These are phyloP conservation scores for Cryptosporidium felis DNA, from an alignment of 169 alveolate genomes.

Conservation along the genomic window DNA sequence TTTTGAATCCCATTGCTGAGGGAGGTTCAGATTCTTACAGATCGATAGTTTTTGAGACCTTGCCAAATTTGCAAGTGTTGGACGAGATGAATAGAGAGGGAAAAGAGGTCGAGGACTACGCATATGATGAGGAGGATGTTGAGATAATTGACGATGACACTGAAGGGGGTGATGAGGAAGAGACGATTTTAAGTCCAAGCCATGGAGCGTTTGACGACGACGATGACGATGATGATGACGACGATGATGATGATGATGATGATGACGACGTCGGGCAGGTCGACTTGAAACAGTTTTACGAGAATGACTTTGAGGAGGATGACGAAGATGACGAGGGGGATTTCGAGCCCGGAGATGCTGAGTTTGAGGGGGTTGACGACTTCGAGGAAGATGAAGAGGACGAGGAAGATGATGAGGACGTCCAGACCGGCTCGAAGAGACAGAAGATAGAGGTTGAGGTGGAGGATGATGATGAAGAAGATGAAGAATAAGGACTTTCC, in stretches of 20 bases:
- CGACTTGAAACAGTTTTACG: constrained; percentile 85
- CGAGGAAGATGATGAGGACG: constrained; percentile 81
- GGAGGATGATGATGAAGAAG: constrained; percentile 18
- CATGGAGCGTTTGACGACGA: background rate
- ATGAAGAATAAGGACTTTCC: constrained; percentile 41
- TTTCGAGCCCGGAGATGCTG: constrained; percentile 83
- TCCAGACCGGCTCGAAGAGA: constrained; percentile 43
- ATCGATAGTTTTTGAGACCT: constrained; percentile 80
- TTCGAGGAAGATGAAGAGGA: constrained; percentile 74
- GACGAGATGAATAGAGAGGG: constrained; percentile 83
- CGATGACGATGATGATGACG: constrained; percentile 23
- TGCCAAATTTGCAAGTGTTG: constrained; percentile 84
- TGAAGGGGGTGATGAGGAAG: constrained; percentile 66
- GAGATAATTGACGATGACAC: constrained; percentile 84
- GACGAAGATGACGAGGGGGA: constrained; percentile 89
- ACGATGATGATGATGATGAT: constrained; percentile 64
- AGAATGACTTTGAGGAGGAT: constrained; percentile 85
- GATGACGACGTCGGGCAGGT: constrained; percentile 75
- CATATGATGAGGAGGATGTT: constrained; percentile 86
- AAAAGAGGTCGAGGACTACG: constrained; percentile 86
- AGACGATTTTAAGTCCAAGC: background rate
- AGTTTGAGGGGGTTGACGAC: constrained; percentile 84
- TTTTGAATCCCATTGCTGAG: constrained; percentile 87
- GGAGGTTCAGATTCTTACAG: constrained; percentile 78
- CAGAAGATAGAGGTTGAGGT: constrained; percentile 19